Base-by-base conservation (phyloP, 1,284 basidiomycete species). In the Coniferiporia weirii region DNA sequence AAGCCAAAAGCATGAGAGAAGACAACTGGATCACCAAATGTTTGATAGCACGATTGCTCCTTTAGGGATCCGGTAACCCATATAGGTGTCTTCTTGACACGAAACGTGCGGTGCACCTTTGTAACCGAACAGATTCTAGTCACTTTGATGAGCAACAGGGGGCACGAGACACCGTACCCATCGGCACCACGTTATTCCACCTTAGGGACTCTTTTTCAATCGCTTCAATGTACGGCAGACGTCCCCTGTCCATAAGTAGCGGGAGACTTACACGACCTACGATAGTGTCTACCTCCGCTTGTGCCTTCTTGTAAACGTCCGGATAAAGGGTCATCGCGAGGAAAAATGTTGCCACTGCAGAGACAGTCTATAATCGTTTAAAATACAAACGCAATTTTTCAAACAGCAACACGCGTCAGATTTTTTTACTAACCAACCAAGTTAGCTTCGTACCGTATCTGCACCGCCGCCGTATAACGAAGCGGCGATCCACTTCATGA, bases 171-270 rank as follows among this genome's bases (percentile, higher is more conserved):
- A 8, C 2, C 27, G 48, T 35, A 27, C 63, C 63, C 47, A 64
- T 56, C 9, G 58, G 54, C 7, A 54, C 58, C 19, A 70, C 65
- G 3, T 66, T 64, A 44, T 66, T 57, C 70, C 69, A 71, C 15
- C 69, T 61, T n/a, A 83, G 76, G 10, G 76, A 74, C 64, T 80
- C 73, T 47, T 69, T 66, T 9, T 73, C 63, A 4, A 75, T 54
- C 4, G 73, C 74, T 36, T 66, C 65, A 19, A 76, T 57, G 60
- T 77, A 77, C 0, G 74, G 72, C 22, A 77, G 62, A 13, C 61
- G 51, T 0, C 62, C 63, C 15, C 67, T 63, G 61, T 76, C 75
- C 3, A 63, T 62, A 45, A 71, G 69, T 17, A 59, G 65, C 1
- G 76, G 75, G 35, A 76, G 66, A 5, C 73, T 66, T 38, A 68